Evolutionary conservation across 1,284 basidiomycete species (phyloP), one percentile per base, ranked within the genome.

Genomic region (Rhodotorula sp.): DNA sequence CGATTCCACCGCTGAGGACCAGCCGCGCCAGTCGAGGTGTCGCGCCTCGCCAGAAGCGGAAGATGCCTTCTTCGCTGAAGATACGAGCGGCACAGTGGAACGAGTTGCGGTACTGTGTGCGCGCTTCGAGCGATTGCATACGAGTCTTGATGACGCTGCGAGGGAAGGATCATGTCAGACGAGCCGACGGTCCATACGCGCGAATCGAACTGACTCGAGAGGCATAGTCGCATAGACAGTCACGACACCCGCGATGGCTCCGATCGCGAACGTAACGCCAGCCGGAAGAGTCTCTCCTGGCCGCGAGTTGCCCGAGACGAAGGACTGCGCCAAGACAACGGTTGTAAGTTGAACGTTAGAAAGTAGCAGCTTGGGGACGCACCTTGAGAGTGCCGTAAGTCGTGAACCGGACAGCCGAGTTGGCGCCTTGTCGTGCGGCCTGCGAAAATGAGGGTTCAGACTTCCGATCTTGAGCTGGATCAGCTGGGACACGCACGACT

Each of bases 331-430:
- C 20, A 26, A 28, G 26, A 16, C n/a, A 16, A 24, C 15, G 7
- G 46, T 9, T 16, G 37, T 20, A n/a, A 11, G 37, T 8, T 31
- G n/a, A n/a, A 16, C 5, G 30, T 15, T 11, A 0, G 18, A n/a
- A 4, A 13, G 5, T 40, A 57, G 47, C 8, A 50, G 26, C 8
- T 6, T 1, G 9, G 13, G 2, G 60, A 30, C 74, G 54, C 52
- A 80, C 79, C 81, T 96, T 96, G 72, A 98, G 83, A 0, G 91
- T 94, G 11, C 90, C 88, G 81, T 97, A 97, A 0, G 92, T 94
- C 58, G 94, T 94, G 82, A 98, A 98, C n/a, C 95, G 86, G 46
- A 99, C 88, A 20, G 94, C 93, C 15, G 93, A 96, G 80, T 98
- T 98, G 48, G 94, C 94, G 28, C 94, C 94, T 86, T 99, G 95